Evolutionary conservation across 768 basidiomycete species (phyloP), one percentile per base, ranked within the genome.

Genomic region (Hygrophorus russula): DNA sequence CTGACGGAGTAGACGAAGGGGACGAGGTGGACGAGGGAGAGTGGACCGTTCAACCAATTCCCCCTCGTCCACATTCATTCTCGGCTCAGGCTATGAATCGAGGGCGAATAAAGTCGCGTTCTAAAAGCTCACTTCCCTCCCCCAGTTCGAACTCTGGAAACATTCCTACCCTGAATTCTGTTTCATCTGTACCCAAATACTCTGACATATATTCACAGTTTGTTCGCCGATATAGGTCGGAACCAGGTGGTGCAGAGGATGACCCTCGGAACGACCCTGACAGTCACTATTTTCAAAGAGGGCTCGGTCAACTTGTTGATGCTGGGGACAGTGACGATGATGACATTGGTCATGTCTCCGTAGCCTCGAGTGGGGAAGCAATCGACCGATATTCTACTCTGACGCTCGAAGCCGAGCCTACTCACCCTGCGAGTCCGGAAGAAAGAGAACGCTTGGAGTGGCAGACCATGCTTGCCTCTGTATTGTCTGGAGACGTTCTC

Each of bases 391-490:
- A 73, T 38, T 71, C 75, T 13, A 61, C 70, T 5, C 62, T 76
- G 30, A 61, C 72, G 45, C 64, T 76, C 27, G 82, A 85, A 53
- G 65, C 75, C 4, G 81, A 84, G 50, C 68, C 73, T 37, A 71
- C 74, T 40, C 71, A 80, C 46, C 80, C 83, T 18, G 74, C 77
- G 33, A 81, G 84, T 1, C 67, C 71, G 42, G 78, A 85, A 53
- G 84, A 90, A 55, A 71, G 76, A 48, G 86, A 91, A 53, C 71
- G 93, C 19, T 61, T 93, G 38, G 92, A 96, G 61, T 98, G 96
- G 96, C 91, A 93, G 61, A 83, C 83, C 13, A 84, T 97, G 80
- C 76, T 98, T 27, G 78, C 88, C 10, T 94, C 92, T 24, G 94
- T 98, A 18, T 71, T 99, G 36, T 78, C 78, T 24, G 93, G 96